Conservation (phyloP, 495 filamentous ascomycete species). For the Podospora bellae-mahoneyi region DNA sequence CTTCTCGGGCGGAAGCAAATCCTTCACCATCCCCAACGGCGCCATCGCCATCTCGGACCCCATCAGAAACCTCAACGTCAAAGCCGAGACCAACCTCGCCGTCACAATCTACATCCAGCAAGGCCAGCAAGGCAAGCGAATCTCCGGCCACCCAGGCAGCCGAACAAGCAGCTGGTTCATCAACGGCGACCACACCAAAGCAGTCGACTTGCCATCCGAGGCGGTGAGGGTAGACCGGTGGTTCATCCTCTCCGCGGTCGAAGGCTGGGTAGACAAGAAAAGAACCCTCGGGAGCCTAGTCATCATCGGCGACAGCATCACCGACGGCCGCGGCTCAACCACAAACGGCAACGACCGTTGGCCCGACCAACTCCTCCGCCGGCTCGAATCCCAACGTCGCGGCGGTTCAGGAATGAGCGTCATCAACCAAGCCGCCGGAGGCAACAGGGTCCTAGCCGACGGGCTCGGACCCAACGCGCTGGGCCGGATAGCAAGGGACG, state of each 20-base stretch:
- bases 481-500: constrained; percentile 58
- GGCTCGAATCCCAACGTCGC: constrained; percentile 37
- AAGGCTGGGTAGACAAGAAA: constrained; percentile 38
- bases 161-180: constrained; percentile 53
- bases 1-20: constrained; percentile 43
- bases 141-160: constrained; percentile 61
- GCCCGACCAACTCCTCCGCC: constrained; percentile 57
- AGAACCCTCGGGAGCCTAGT: constrained; percentile 38
- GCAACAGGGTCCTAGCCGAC: constrained; percentile 59
- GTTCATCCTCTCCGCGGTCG: constrained; percentile 55
- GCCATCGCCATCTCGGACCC: constrained; percentile 59
- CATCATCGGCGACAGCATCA: constrained; percentile 65
- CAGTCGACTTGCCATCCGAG: constrained; percentile 34
- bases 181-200: constrained; percentile 46
- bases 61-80: constrained; percentile 43
- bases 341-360: constrained; percentile 61
- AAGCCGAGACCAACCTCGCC: constrained; percentile 43
- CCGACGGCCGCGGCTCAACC: constrained; percentile 58
- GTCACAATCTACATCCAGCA: constrained; percentile 53
- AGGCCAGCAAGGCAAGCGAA: constrained; percentile 49
- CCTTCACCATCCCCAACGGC: constrained; percentile 51
- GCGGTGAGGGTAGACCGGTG: constrained; percentile 36
- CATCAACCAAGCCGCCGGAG: constrained; percentile 64
- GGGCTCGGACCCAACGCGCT: constrained; percentile 58
- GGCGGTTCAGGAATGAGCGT: constrained; percentile 41